Percentiles rank a stretch among this genome's conserved stretches.
Conservation (phyloP, 78 protist species). For the Creolimax fragrantissima region DNA sequence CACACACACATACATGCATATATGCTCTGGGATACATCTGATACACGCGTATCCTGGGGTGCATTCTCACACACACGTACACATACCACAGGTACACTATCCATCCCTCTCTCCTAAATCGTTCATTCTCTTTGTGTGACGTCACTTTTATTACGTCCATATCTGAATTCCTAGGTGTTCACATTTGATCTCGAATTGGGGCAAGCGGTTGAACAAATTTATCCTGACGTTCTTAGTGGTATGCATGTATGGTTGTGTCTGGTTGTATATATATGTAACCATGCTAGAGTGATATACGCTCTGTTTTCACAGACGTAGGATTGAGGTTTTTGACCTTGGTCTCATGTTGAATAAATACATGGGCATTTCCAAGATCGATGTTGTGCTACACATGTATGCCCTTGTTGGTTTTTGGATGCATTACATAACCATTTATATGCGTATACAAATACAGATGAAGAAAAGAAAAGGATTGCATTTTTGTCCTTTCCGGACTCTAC, state of each 20-base stretch:
- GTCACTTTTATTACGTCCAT: neutral
- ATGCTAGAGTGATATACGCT: too few relatives aligned
- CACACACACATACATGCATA: neutral
- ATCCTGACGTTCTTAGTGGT: neutral
- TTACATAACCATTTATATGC: too few relatives aligned
- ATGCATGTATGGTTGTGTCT: too few relatives aligned
- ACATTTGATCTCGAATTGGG: constrained; percentile 64
- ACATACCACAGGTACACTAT: neutral
- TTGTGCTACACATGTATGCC: too few relatives aligned
- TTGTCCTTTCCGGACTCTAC: constrained; percentile 58
- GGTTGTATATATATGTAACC: too few relatives aligned
- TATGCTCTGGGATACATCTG: neutral
- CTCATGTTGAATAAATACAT: too few relatives aligned
- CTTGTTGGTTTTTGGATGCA: too few relatives aligned
- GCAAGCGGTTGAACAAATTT: constrained; percentile 12
- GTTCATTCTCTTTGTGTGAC: neutral
- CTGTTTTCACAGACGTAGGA: too few relatives aligned
- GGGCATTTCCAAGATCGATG: too few relatives aligned
- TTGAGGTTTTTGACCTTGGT: too few relatives aligned
- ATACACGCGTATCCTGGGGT: neutral
- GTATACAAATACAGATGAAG: too few relatives aligned
- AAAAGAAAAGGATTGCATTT: constrained; percentile 29
- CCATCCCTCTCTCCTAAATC: neutral
- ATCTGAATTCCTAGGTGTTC: constrained; percentile 2
- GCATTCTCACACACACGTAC: neutral